Base-by-base conservation (phyloP, 768 basidiomycete species). In the Russula foetens region DNA sequence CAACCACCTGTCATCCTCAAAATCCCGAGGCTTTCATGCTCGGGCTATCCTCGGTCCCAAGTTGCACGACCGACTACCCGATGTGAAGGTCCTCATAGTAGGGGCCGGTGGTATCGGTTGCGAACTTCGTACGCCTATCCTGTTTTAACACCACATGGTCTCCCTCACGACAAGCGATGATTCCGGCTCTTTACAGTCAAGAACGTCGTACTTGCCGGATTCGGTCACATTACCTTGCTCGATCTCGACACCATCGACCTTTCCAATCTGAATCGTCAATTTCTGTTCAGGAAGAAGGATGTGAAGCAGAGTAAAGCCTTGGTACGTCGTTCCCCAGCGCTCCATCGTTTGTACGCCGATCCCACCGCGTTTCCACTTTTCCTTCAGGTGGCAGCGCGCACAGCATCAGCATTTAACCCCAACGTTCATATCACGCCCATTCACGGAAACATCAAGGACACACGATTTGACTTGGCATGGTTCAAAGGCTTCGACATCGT, bases 241-340 rank as follows among this genome's bases (percentile, higher is more conserved):
- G 96, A 99, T 74, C 80, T 99, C 64, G 96, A 99, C 74, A 99
- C 96, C 21, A 99, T 99, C 71, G 96, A 99, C 78, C 79, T 99
- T 45, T 96, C 93, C 51, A 99, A 99, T 71, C 77, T 98, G 54
- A 99, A 99, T 69, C 83, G 96, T 23, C 96, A 98, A 68, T 99
- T 98, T 72, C 77, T 99, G 43, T 99, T 99, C 75, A 82, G 83
- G 63, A 98, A 98, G 75, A 96, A 96, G 69, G 94, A 98, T 68
- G 89, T 99, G 57, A 97, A 97, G 70, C 90, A 97, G 69, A 88
- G 94, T 68, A 99, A 99, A 76, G 90, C 96, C 2, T 69, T 95
- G 74, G 94, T 92, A 60, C 45, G 84, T 63, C n/a, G 4, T 39
- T 8, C 44, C 50, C 28, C 41, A 21, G 14, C 60, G 9, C 65